These are phyloP conservation scores for Thermomyces lanuginosus DNA, from an alignment of 2,329 filamentous ascomycete species.

Conservation along the genomic window DNA sequence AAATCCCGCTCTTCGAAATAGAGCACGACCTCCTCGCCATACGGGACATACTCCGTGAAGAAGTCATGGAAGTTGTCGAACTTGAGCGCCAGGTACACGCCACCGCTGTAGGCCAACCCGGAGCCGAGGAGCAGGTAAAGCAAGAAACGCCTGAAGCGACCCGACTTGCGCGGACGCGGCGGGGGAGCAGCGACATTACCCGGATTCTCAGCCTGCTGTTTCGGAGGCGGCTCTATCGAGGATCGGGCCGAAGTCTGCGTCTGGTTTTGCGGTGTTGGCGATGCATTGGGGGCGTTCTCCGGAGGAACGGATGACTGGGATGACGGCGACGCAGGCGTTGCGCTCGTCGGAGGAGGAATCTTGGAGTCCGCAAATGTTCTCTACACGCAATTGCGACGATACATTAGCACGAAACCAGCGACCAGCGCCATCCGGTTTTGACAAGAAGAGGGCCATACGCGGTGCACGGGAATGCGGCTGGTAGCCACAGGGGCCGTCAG, in stretches of 20 bases:
- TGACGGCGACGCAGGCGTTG: slow-evolving; percentile 29
- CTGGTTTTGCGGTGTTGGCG: slow-evolving; percentile 22
- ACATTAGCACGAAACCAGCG: slow-evolving; percentile 16
- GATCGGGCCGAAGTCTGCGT: slow-evolving; percentile 22
- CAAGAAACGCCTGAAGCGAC: slow-evolving; percentile 61
- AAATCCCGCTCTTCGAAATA: slow-evolving; percentile 95
- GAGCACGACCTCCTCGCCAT: slow-evolving; percentile 81
- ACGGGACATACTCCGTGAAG: slow-evolving; percentile 93
- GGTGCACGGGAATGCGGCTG: slow-evolving; percentile 22
- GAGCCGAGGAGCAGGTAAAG: slow-evolving; percentile 62
- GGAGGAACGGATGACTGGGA: slow-evolving; percentile 34
- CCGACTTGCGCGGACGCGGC: slow-evolving; percentile 45
- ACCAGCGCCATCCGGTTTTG: slow-evolving; percentile 13
- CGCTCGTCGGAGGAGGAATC: slow-evolving; percentile 19
- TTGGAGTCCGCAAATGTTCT: slow-evolving; percentile 37
- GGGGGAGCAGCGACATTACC: slow-evolving; percentile 24
- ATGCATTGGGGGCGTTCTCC: slow-evolving; percentile 32
- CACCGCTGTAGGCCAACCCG: slow-evolving; percentile 64
- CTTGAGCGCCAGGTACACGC: slow-evolving; percentile 80
- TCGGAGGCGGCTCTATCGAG: slow-evolving; percentile 13
- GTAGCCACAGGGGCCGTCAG: slow-evolving; percentile 21
- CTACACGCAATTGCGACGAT: slow-evolving; percentile 15
- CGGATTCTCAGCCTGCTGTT: slow-evolving; percentile 15
- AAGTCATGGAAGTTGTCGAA: slow-evolving; percentile 98
- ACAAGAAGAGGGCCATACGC: slow-evolving; percentile 17